Conservation (phyloP, 148 eudicot species). For the Suaeda aralocaspica region DNA sequence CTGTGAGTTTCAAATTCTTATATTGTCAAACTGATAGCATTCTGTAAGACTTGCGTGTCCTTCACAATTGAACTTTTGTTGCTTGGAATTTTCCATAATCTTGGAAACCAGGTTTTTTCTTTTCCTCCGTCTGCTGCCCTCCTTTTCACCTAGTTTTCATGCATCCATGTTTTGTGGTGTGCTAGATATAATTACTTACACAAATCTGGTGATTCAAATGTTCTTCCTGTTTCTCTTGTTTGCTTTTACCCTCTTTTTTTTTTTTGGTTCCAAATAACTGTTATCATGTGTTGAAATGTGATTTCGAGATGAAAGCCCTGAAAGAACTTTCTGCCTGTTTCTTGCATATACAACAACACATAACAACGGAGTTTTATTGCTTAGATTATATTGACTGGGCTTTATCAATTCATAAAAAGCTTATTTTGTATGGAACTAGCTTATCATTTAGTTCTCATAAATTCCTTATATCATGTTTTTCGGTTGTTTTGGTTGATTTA, state of each 20-base stretch:
- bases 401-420: not conserved
- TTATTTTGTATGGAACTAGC: not conserved
- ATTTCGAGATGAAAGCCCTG: not conserved
- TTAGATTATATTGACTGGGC: slow-evolving; percentile 4
- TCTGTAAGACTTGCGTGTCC: no score
- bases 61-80: no score
- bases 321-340: not conserved
- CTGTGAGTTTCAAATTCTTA: no score
- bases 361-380: no score
- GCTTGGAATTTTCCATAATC: not conserved
- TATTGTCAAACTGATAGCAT: no score
- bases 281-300: no score
- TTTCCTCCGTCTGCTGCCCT: not conserved
- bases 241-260: not conserved
- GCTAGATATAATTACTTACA: not conserved
- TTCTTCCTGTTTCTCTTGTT: not conserved
- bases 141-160: not conserved
- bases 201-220: not conserved
- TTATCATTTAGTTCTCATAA: not conserved
- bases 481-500: slow-evolving; percentile 7
- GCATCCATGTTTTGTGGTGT: not conserved
- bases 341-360: not conserved
- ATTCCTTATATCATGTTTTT: slow-evolving; percentile 4
- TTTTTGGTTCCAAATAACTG: no score
- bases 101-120: not conserved